phyloP scores from a whole-genome alignment of 2,329 filamentous ascomycete genomes.

The Knufia petricola region DNA sequence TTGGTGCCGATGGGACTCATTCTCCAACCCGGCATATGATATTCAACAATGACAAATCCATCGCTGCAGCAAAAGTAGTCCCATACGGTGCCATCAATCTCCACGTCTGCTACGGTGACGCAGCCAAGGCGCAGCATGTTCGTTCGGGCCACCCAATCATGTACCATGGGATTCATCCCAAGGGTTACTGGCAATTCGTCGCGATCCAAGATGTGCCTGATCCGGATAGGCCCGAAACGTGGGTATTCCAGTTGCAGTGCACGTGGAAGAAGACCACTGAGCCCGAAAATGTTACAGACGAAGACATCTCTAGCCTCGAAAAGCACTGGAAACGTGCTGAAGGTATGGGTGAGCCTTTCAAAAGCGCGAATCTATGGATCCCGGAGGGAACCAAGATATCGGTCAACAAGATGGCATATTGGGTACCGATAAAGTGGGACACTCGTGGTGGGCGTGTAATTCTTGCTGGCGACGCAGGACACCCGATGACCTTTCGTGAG shows the following conservation, averaged over 20 bases:
- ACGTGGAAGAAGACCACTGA: conserved; percentile 19
- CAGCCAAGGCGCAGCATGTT: conserved; percentile 21
- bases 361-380: conserved; percentile 23
- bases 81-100: conserved; percentile 22
- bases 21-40: conserved; percentile 19
- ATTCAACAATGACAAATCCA: conserved; percentile 16
- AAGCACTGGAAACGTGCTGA: conserved; percentile 21
- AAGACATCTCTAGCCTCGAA: conserved; percentile 18
- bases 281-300: background rate
- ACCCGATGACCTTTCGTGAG: conserved; percentile 25
- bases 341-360: conserved; percentile 20
- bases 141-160: conserved; percentile 20
- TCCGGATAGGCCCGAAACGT: conserved; percentile 24
- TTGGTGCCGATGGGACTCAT: conserved; percentile 25
- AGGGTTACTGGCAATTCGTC: conserved; percentile 17
- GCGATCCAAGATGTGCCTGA: conserved; percentile 24
- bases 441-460: conserved; percentile 25
- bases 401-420: conserved; percentile 22
- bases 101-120: conserved; percentile 22
- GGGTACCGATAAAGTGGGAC: conserved; percentile 25
- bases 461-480: conserved; percentile 27
- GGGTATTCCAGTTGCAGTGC: conserved; percentile 25
- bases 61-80: conserved; percentile 12
- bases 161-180: conserved; percentile 16
- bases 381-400: conserved; percentile 21